These are phyloP conservation scores for Pyracantha coccinea DNA, from an alignment of 331 rosid species.

Conservation along the genomic window DNA sequence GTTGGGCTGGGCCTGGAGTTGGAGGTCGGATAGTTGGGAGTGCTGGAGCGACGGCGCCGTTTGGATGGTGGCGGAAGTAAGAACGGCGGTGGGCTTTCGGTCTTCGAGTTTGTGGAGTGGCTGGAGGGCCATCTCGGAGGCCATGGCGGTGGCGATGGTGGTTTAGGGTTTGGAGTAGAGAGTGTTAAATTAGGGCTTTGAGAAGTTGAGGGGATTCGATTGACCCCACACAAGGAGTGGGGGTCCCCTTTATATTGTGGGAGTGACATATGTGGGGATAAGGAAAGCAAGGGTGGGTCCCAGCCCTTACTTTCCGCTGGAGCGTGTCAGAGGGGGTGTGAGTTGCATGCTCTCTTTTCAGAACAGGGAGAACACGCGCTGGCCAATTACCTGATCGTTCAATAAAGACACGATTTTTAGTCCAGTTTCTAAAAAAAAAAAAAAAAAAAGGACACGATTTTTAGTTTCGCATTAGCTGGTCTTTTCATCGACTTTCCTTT, in stretches of 20 bases:
- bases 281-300: neutral
- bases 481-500: too few relatives aligned
- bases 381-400: too few relatives aligned
- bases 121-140: slow-evolving; percentile 28
- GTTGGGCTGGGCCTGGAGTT: neutral
- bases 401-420: too few relatives aligned
- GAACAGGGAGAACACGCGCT: too few relatives aligned
- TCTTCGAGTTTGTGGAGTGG: neutral
- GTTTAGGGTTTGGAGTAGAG: neutral
- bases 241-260: slow-evolving; percentile 7
- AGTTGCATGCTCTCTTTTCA: too few relatives aligned
- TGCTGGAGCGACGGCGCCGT: neutral
- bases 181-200: neutral
- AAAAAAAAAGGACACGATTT: too few relatives aligned
- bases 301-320: neutral
- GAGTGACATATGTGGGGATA: neutral
- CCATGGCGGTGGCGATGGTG: slow-evolving; percentile 16
- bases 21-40: neutral
- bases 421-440: too few relatives aligned
- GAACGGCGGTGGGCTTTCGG: neutral
- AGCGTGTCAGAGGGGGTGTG: too few relatives aligned
- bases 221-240: slow-evolving; percentile 45
- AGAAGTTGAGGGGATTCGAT: slow-evolving; percentile 10
- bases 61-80: neutral
- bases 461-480: too few relatives aligned